phyloP scores from a whole-genome alignment of 129 eudicot genomes.

The Lonicera japonica region DNA sequence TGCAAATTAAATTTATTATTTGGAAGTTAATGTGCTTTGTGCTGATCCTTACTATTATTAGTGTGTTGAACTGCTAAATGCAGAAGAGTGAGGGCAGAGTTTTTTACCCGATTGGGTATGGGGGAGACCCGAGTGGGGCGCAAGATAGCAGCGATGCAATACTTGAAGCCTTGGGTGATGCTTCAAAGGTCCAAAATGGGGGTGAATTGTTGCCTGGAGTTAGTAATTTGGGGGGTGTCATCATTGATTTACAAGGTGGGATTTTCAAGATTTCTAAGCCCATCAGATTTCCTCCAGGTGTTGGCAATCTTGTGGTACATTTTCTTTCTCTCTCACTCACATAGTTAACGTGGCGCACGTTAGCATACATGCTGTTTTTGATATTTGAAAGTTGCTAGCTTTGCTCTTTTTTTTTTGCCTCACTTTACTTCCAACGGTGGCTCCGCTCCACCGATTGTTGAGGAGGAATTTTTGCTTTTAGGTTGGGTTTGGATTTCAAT shows the following conservation, averaged over 20 bases:
- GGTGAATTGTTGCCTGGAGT: slow-evolving; percentile 54
- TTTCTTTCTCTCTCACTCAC: not conserved
- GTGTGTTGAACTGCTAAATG: not conserved
- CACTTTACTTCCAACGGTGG: too few relatives aligned
- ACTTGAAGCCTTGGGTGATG: slow-evolving; percentile 41
- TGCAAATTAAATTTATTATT: too few relatives aligned
- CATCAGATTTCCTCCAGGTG: slow-evolving; percentile 37
- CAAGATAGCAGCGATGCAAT: slow-evolving; percentile 60
- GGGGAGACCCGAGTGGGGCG: slow-evolving; percentile 60
- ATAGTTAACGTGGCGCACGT: too few relatives aligned
- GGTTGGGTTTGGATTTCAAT: too few relatives aligned
- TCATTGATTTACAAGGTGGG: slow-evolving; percentile 68
- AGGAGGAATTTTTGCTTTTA: too few relatives aligned
- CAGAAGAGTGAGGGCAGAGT: slow-evolving; percentile 48
- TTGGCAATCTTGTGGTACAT: slow-evolving; percentile 65
- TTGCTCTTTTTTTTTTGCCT: not conserved
- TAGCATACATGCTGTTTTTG: slow-evolving; percentile 2
- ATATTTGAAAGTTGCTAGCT: slow-evolving; percentile 14
- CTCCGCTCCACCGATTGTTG: too few relatives aligned
- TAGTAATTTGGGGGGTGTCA: slow-evolving; percentile 57
- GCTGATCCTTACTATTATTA: too few relatives aligned
- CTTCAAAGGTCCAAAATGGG: slow-evolving; percentile 31
- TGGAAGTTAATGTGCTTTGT: too few relatives aligned
- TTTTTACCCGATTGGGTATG: slow-evolving; percentile 62
- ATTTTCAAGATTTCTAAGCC: slow-evolving; percentile 44